These are phyloP conservation scores for Ustilago loliicola DNA, from an alignment of 1,284 basidiomycete genomes.

Conservation along the genomic window DNA sequence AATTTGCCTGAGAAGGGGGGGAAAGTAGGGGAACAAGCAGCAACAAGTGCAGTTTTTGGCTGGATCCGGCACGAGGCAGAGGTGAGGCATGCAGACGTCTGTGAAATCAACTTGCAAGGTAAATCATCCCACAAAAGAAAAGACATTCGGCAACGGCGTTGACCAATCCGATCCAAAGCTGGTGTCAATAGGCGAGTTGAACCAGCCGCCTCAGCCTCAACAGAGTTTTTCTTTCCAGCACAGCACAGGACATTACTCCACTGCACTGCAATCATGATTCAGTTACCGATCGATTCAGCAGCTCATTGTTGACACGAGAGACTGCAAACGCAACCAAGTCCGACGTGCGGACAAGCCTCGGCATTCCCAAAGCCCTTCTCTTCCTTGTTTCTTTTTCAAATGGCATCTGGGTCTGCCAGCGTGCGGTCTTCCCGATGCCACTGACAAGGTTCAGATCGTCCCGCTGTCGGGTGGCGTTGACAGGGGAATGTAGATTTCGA, in stretches of 20 bases:
- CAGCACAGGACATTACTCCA: not conserved
- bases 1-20: no score
- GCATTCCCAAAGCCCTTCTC: not conserved
- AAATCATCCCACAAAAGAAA: not conserved
- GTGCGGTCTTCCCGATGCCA: not conserved
- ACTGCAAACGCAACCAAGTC: no score
- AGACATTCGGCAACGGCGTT: slow-evolving; percentile 12
- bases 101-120: not conserved
- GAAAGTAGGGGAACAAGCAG: no score
- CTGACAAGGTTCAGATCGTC: not conserved
- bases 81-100: not conserved
- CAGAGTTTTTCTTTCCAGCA: not conserved
- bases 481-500: slow-evolving; percentile 1
- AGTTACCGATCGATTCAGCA: not conserved
- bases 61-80: not conserved
- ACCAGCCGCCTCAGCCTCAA: not conserved
- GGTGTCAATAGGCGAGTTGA: not conserved
- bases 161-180: slow-evolving; percentile 14
- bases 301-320: not conserved
- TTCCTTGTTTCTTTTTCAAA: not conserved
- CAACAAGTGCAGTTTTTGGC: not conserved
- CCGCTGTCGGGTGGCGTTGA: not conserved
- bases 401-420: not conserved
- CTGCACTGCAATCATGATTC: not conserved
- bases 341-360: slow-evolving; percentile 3